Conservation (phyloP, 805 yeast species). For the Limtongozyma cylindracea region DNA sequence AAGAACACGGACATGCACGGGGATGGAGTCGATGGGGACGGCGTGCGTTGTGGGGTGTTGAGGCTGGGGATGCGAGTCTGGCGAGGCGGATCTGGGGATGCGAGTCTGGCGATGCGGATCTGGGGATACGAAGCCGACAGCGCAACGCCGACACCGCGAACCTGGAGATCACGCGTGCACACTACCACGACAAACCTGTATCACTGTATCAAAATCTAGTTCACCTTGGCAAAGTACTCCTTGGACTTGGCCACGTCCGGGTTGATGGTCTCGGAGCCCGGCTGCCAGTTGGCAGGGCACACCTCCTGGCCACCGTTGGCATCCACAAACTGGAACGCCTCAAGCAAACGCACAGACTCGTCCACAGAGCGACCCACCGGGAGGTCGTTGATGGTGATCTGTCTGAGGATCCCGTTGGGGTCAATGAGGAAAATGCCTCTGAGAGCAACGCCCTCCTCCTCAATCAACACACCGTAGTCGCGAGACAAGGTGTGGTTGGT, state of each 20-base stretch:
- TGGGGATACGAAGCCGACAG: no score
- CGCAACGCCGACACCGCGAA: no score
- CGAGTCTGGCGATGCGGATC: no score
- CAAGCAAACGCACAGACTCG: conserved; percentile 90
- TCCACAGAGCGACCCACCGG: conserved; percentile 99
- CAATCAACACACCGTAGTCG: conserved; percentile 94
- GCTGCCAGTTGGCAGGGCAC: conserved; percentile 96
- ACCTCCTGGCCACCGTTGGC: conserved; percentile 99
- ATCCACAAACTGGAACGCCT: conserved; percentile 99
- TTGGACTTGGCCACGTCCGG: conserved; percentile 4
- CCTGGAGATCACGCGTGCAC: no score
- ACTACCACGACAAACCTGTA: neutral
- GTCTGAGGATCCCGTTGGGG: conserved; percentile 88
- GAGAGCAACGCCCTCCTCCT: conserved; percentile 90
- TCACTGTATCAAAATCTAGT: conserved; percentile 7
- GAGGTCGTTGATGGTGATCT: conserved; percentile 92
- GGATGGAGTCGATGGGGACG: neutral
- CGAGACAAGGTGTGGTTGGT: conserved; percentile 85
- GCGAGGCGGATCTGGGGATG: no score
- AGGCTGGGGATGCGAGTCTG: neutral
- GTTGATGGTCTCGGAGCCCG: conserved; percentile 78
- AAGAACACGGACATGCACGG: conserved; percentile 11
- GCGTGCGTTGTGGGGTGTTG: neutral
- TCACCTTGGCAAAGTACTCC: conserved; percentile 17
- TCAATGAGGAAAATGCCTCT: conserved; percentile 97